Evolutionary conservation across 1,284 basidiomycete species (phyloP).

Genomic region (Neonothopanus nambi): DNA sequence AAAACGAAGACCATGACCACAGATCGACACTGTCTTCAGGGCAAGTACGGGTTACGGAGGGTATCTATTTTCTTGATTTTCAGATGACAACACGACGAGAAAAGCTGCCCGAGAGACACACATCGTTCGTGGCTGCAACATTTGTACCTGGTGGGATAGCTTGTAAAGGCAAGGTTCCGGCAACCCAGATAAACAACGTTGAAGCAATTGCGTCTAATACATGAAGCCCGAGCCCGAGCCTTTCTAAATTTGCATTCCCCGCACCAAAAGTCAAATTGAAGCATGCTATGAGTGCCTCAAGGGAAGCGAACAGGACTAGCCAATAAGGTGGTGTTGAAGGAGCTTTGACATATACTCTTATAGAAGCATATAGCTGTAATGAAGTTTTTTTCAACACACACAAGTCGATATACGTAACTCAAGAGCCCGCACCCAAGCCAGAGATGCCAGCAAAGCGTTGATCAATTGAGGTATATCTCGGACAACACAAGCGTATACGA

Average conservation of each 20-base stretch:
- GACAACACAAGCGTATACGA: slow-evolving; percentile 34
- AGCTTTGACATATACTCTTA: slow-evolving; percentile 40
- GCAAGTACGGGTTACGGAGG: slow-evolving; percentile 49
- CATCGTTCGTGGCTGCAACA: slow-evolving; percentile 48
- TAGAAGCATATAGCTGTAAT: slow-evolving; percentile 43
- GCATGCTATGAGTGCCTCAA: slow-evolving; percentile 34
- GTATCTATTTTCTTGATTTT: slow-evolving; percentile 35
- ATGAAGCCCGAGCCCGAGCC: neutral
- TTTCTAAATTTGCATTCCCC: neutral
- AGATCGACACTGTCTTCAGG: slow-evolving; percentile 78
- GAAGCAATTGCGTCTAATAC: slow-evolving; percentile 18
- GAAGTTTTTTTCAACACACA: slow-evolving; percentile 9
- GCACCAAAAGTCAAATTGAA: slow-evolving; percentile 30
- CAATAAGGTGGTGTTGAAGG: slow-evolving; percentile 54
- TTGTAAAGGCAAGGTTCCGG: slow-evolving; percentile 55
- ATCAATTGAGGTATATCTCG: slow-evolving; percentile 21
- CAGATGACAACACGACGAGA: neutral
- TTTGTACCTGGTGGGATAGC: slow-evolving; percentile 42
- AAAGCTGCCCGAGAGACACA: slow-evolving; percentile 27
- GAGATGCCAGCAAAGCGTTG: slow-evolving; percentile 28
- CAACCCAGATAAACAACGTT: slow-evolving; percentile 46
- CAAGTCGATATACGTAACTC: neutral
- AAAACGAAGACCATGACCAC: slow-evolving; percentile 78
- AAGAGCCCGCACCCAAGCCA: slow-evolving; percentile 44
- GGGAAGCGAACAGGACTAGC: slow-evolving; percentile 44